phyloP scores from a whole-genome alignment of 305 asterid genomes.

The Fraxinus albicans region DNA sequence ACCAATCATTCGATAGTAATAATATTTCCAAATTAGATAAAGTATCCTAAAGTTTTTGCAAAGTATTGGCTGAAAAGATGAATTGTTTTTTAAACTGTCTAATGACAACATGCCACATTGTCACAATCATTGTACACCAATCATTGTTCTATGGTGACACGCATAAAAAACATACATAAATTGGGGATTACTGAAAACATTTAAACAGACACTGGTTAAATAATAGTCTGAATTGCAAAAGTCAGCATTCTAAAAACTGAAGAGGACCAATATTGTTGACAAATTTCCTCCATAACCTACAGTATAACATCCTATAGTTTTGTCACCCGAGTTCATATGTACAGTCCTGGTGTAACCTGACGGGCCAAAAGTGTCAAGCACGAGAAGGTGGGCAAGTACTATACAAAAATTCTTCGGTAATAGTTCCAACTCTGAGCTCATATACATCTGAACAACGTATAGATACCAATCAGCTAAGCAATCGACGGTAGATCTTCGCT shows the following conservation, averaged over 20 bases:
- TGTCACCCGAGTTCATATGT: conserved; percentile 50
- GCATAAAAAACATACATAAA: conserved; percentile 9
- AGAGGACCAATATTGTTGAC: conserved; percentile 28
- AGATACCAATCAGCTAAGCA: not conserved
- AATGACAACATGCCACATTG: no score
- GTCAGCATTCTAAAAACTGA: conserved; percentile 32
- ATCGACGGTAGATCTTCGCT: not conserved
- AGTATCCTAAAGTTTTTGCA: not conserved
- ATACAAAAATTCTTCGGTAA: conserved; percentile 3
- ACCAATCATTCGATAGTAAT: not conserved
- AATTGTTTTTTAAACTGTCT: no score
- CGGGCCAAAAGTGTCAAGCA: conserved; percentile 20
- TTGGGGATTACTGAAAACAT: conserved; percentile 16
- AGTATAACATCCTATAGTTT: conserved; percentile 36
- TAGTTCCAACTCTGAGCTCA: conserved; percentile 19
- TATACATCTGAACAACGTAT: not conserved
- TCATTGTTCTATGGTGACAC: not conserved
- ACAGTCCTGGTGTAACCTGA: conserved; percentile 38
- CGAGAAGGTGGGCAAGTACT: conserved; percentile 18
- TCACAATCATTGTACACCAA: no score
- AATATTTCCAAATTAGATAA: not conserved
- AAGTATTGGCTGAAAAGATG: no score
- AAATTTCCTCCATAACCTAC: conserved; percentile 32
- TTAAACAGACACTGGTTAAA: conserved; percentile 29
- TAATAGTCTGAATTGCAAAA: conserved; percentile 31